Evolutionary conservation across 306 rosid genomes (phyloP), one percentile per base, ranked within the genome.

Genomic region (Dicorynia guianensis): DNA sequence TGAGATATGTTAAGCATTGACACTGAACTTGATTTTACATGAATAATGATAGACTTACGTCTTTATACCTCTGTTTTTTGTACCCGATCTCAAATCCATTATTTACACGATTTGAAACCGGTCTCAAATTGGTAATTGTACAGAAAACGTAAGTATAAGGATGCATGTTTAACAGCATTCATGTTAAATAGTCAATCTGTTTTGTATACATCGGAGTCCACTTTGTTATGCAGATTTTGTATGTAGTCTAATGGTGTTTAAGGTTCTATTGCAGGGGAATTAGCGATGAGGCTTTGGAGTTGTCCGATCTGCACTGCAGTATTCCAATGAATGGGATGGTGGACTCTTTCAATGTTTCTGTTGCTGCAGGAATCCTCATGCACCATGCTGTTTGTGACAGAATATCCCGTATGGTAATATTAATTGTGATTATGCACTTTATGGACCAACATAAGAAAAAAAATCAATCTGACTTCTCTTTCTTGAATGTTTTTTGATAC

Each of bases 241-340:
- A 2, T 54, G 15, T 69, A 43, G 61, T 68, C 7, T 25, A 79
- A 68, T 34, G 11, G 7, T 38, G 11, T 67, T 35, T 44, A 8
- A 77, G 73, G 60, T 75, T 59, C 77, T 60, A 33, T 60, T 83
- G 44, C 85, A 95, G 97, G 91, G 98, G 97, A 19, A 87, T 89
- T 72, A 95, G 90, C 76, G 89, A 90, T 5, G 97, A 90, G 81
- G 97, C 98, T 48, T 70, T 92, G 87, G 92, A 80, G 66, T 81
- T 92, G 83, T 95, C 98, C 33, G 97, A 92, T 77, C 59, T 95
- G 72, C 90, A 83, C 78, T 95, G 97, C 84, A 85, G 90, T 80
- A 89, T 92, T 76, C 96, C 98, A 4, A 90, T 95, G 97, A 89
- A 89, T 0, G 98, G 98, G 58, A 95, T 92, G 98, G 97, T 92